Percentiles rank a stretch among this genome's conserved stretches.
Evolutionary conservation across 441 rosid species (phyloP).

Genomic region (Gossypium trilobum): DNA sequence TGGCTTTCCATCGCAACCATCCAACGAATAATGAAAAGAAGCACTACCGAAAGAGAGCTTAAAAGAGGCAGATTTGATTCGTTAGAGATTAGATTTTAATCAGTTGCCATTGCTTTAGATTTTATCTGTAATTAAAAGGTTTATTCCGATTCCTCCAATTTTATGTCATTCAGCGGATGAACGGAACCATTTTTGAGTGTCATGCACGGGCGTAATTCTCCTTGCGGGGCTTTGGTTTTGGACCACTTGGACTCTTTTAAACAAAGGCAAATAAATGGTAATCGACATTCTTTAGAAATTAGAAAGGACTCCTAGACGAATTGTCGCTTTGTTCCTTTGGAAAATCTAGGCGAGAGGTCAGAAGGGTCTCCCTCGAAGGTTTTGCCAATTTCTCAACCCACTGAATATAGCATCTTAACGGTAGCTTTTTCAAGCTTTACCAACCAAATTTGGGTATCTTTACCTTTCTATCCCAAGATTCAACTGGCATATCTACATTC

Average conservation of each 20-base stretch:
- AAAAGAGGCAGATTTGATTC: constrained; percentile 8
- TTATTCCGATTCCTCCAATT: not conserved
- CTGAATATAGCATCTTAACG: constrained; percentile 8
- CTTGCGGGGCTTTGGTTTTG: constrained; percentile 5
- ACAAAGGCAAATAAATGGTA: not conserved
- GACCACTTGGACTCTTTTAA: constrained; percentile 1
- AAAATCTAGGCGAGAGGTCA: not conserved
- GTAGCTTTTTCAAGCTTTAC: not conserved
- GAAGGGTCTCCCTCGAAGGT: not conserved
- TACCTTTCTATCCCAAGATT: not conserved
- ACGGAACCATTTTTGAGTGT: not conserved
- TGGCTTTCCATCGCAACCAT: not conserved
- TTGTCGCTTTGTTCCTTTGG: not conserved
- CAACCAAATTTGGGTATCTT: not conserved
- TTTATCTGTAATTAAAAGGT: not conserved
- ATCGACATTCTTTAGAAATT: not conserved
- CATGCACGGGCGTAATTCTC: not conserved
- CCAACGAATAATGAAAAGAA: constrained; percentile 8
- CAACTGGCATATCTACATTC: not conserved
- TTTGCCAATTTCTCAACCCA: not conserved
- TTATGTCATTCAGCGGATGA: not conserved
- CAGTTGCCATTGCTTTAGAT: not conserved
- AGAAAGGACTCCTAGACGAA: not conserved
- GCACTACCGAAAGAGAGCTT: constrained; percentile 3
- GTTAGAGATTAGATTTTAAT: not conserved